Evolutionary conservation across 1,284 basidiomycete species (phyloP), one percentile per base, ranked within the genome.

Genomic region (Sparassis latifolia): DNA sequence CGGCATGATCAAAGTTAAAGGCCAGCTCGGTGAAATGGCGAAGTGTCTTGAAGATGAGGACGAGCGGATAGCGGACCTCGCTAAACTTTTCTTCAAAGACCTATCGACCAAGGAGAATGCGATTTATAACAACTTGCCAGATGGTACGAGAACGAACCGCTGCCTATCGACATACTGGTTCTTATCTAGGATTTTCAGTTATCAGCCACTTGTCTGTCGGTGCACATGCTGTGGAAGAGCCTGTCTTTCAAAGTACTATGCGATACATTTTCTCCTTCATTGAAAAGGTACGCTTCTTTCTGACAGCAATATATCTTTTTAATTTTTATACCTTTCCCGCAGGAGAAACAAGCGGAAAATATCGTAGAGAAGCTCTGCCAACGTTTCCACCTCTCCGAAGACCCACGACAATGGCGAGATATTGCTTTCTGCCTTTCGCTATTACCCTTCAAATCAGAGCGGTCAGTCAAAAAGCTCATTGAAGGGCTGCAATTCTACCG

Each of bases 1-100:
- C 64, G 96, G 96, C 1, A 98, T 98, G 96, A 92, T 97, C 76
- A 99, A 99, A 69, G 96, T 98, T 64, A 99, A 99, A 69, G 97
- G 97, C 1, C 96, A 99, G 67, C 76, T 98, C 3, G 96, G 97
- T 33, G 97, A 98, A 75, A 97, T 99, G 94, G 97, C 96, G 33
- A 99, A 99, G 71, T 99, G 96, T 63, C 72, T 99, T 27, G 93
- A 98, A 68, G 95, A 99, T 69, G 76, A 81, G n/a, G 96, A 98
- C 55, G 77, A 77, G 51, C 75, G 95, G 7, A 90, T 99, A 53
- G 83, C 88, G 10, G 94, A 98, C 62, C 77, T 99, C 20, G 95
- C 97, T 39, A 97, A 95, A 68, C 69, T 99, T 49, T 99, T 99
- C 82, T 99, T 99, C 76, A 87, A 84, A 29, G 94, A 99, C 64